phyloP scores from a whole-genome alignment of 2,329 filamentous ascomycete species.

The Fusarium continuum region DNA sequence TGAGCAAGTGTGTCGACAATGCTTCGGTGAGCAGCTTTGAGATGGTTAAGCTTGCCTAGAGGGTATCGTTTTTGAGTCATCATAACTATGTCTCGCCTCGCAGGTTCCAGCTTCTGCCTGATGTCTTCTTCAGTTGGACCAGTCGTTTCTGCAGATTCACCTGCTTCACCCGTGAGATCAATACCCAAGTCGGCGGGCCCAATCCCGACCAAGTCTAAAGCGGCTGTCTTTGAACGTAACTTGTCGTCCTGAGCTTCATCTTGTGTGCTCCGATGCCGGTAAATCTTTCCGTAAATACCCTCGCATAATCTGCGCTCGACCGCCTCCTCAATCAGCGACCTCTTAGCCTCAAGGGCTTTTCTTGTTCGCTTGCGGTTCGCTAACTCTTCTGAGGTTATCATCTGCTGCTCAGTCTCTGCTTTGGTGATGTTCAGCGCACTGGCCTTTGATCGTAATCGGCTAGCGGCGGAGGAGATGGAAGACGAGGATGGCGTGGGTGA shows the following conservation, averaged over 20 bases:
- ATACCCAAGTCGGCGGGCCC: slow-evolving; percentile 85
- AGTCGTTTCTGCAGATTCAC: slow-evolving; percentile 64
- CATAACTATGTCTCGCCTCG: slow-evolving; percentile 72
- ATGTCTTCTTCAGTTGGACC: slow-evolving; percentile 73
- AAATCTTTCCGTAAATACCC: slow-evolving; percentile 86
- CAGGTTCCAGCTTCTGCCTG: slow-evolving; percentile 74
- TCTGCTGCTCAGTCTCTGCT: slow-evolving; percentile 72
- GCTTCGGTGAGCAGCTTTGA: slow-evolving; percentile 89
- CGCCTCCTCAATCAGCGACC: slow-evolving; percentile 82
- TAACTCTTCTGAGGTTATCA: slow-evolving; percentile 90
- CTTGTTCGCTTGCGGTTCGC: slow-evolving; percentile 81
- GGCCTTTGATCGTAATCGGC: slow-evolving; percentile 65
- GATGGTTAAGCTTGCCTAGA: slow-evolving; percentile 86
- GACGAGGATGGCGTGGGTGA: slow-evolving; percentile 65
- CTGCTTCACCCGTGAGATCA: slow-evolving; percentile 69
- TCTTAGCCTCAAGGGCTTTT: slow-evolving; percentile 80
- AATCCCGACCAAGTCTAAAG: slow-evolving; percentile 90
- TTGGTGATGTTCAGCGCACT: slow-evolving; percentile 61
- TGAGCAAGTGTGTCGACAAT: slow-evolving; percentile 86
- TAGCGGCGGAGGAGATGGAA: slow-evolving; percentile 65
- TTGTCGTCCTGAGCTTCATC: slow-evolving; percentile 97
- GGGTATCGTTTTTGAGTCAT: slow-evolving; percentile 93
- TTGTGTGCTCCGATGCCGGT: slow-evolving; percentile 88
- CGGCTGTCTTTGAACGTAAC: slow-evolving; percentile 90
- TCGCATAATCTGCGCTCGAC: slow-evolving; percentile 89